Evolutionary conservation across 495 filamentous ascomycete genomes (phyloP), one percentile per base, ranked within the genome.

Genomic region (Penicillium steckii): DNA sequence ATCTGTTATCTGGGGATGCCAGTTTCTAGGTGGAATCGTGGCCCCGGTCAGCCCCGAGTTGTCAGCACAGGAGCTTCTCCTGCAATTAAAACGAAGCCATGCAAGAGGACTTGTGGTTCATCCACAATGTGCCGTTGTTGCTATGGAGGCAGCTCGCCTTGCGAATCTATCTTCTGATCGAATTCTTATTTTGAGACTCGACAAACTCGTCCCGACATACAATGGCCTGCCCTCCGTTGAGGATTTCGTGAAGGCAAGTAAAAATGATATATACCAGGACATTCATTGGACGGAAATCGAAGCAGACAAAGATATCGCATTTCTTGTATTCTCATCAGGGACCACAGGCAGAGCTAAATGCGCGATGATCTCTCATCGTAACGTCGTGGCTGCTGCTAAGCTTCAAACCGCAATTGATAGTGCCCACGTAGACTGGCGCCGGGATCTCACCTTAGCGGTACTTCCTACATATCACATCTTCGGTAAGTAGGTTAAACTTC

Each of bases 281-380:
- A 27, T 10, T 27, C 4, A 27, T 27, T 27, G 26, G 26, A 27
- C 26, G 9, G 33, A 43, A 60, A 63, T 57, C 55, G 49, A 68
- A n/a, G 66, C 75, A 0, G 61, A 57, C 23, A 68, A 66, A 15
- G 73, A 77, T 44, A 62, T 74, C 23, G 56, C 79, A 79, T 91
- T 26, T 74, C 70, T 89, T 49, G 87, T 87, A 45, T 96, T 94
- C 65, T 85, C 80, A 29, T 88, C 83, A 25, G 91, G 90, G 17
- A 95, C 91, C 0, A 94, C 90, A 0, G 91, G 91, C 3, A 65
- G 86, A 47, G 89, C 90, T 3, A 95, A 96, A 66, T 91, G 91
- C 3, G 91, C 93, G 22, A 86, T 87, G 81, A 69, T 95, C 2
- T 85, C 79, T 27, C 91, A 95, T 67, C 57, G 61, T 37, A 95